Base-by-base conservation (phyloP, 257 asterid species). In the Fraxinus anomala region DNA sequence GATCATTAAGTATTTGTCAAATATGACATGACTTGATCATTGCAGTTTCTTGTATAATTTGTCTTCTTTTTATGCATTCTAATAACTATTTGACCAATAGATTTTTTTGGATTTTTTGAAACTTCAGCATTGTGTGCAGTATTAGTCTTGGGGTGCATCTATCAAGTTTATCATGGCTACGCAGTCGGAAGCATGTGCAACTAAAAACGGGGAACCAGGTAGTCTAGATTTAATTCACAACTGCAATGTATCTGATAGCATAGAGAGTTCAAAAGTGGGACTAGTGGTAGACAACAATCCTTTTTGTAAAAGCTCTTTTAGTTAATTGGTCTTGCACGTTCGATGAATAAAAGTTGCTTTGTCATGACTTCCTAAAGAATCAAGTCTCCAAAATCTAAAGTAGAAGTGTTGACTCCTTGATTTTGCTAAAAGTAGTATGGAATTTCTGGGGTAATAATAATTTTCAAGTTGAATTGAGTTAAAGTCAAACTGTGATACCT, bases 141-240 rank as follows among this genome's bases (percentile, higher is more conserved):
- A 40, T 81, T 82, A 78, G 68, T 79, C 80, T 75, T 69, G 80
- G 31, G 77, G 68, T 31, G 78, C 69, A 68, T 73, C 76, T 76
- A 21, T 42, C 81, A 76, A 82, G 77, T 80, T 77, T 68, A 67
- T 83, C 78, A 94, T 92, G 99, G 89, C 91, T 84, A 82, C 84
- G 76, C 87, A 83, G 79, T 81, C 88, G 30, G 89, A 85, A 73
- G 83, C 70, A 47, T 78, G 49, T 69, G 85, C 51, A 40, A 80
- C 79, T 80, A 93, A 83, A 87, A 87, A 84, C 47, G 86, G 82
- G 31, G 90, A 85, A 30, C 75, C 78, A 19, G 81, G 79, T 80
- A 82, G 88, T 75, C 69, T 87, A 47, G 76, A 74, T 79, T 92
- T 82, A 79, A 85, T 75, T 77, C 81, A 75, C 59, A 86, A 86